Base-by-base conservation (phyloP, 2,329 filamentous ascomycete genomes). In the Clarireedia homoeocarpa region DNA sequence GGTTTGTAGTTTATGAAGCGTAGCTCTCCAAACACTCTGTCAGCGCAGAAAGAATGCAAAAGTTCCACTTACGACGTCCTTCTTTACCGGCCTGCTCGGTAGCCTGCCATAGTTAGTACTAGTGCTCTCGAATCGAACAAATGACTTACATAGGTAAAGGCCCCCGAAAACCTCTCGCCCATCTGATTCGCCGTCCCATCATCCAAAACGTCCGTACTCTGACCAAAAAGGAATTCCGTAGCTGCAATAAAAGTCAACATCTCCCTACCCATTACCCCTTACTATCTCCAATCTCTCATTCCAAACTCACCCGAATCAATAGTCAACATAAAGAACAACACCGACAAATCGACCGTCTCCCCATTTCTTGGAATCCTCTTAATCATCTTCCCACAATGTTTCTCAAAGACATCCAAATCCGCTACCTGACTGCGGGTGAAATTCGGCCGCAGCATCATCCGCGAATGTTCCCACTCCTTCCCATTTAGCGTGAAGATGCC, bases 181-280 rank as follows among this genome's bases (percentile, higher is more conserved):
- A n/a, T 9, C 9, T 49, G 52, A 36, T 49, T 65, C 3, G 36
- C 38, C 6, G 44, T 58, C 6, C 40, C 26, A 7, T 58, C 59
- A 17, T 42, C 38, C 36, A 80, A 63, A 14, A 74, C 75, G 58
- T 75, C 71, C 3, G 77, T 76, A 51, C 76, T 80, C 48, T 81
- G 73, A 6, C 85, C 85, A 48, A 88, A 84, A 4, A 89, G 71
- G 61, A 88, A 86, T 47, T 85, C 82, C 0, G 84, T 88, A 0
- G 84, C 82, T 59, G 50, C 24, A 34, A 51, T 27, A 27, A 23
- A 6, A 47, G 7, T 38, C 47, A n/a, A 47, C 6, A 51, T 6
- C 30, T 20, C 20, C 15, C 36, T 17, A 34, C n/a, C 17, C 39
- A 42, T 20, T 6, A 7, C 9, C 12, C 14, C 46, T 36, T n/a